phyloP scores from a whole-genome alignment of 202 grass and related monocot genomes.

The Musa balbisiana region DNA sequence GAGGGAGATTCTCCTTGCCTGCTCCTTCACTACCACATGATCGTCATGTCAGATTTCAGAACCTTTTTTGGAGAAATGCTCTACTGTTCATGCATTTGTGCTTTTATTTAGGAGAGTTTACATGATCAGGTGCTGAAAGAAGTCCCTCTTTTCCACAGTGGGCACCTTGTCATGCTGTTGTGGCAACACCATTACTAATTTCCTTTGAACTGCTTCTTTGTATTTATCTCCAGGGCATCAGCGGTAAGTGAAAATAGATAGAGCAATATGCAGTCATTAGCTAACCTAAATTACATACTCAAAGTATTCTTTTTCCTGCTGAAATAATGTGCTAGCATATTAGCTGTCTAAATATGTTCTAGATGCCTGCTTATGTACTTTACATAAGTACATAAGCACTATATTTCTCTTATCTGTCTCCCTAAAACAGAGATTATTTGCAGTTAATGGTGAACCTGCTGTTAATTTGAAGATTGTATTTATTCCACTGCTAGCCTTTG shows the following conservation, averaged over 20 bases:
- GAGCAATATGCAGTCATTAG: not conserved
- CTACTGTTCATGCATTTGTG: too few relatives aligned
- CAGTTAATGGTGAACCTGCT: conserved; percentile 33
- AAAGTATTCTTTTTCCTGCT: too few relatives aligned
- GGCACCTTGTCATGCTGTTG: conserved; percentile 57
- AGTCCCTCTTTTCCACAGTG: conserved; percentile 9
- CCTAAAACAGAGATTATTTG: not conserved
- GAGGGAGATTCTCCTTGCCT: conserved; percentile 89
- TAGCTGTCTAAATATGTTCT: too few relatives aligned
- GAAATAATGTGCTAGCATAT: not conserved
- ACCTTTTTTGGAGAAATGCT: not conserved
- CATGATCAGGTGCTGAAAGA: not conserved
- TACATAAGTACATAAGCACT: too few relatives aligned
- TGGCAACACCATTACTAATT: conserved; percentile 53
- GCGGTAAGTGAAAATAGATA: conserved; percentile 28
- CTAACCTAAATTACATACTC: not conserved
- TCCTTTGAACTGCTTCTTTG: conserved; percentile 67
- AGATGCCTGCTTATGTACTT: too few relatives aligned
- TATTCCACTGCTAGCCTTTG: conserved; percentile 61
- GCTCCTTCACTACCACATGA: conserved; percentile 86
- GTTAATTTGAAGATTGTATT: conserved; percentile 64
- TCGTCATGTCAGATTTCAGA: conserved; percentile 53
- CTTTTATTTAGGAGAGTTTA: too few relatives aligned
- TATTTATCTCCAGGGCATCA: conserved; percentile 40
- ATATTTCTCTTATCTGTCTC: too few relatives aligned